Percentiles rank a stretch among this genome's conserved stretches.
These are phyloP conservation scores for Bauhinia variegata DNA, from an alignment of 306 rosid species.

Conservation along the genomic window DNA sequence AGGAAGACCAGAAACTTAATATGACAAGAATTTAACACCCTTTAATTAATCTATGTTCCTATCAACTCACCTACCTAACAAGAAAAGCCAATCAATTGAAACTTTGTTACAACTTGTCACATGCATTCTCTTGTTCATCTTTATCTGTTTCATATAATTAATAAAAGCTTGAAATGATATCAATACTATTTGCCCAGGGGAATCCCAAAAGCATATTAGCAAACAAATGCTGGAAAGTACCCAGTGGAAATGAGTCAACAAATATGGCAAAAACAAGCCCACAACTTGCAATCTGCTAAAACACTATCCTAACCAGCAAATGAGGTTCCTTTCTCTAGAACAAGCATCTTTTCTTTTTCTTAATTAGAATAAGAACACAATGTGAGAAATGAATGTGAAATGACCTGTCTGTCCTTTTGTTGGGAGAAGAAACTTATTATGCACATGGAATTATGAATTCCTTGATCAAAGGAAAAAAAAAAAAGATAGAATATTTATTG, in stretches of 20 bases:
- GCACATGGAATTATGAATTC: slow-evolving; percentile 44
- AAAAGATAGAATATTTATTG: slow-evolving; percentile 41
- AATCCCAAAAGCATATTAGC: slow-evolving; percentile 29
- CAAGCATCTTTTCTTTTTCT: slow-evolving; percentile 32
- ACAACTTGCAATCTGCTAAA: slow-evolving; percentile 20
- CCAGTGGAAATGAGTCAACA: slow-evolving; percentile 13
- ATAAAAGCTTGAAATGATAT: neutral
- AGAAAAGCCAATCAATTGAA: too few species aligned
- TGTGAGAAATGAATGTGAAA: slow-evolving; percentile 42
- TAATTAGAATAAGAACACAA: slow-evolving; percentile 35
- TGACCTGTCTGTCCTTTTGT: slow-evolving; percentile 39
- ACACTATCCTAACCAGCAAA: slow-evolving; percentile 34
- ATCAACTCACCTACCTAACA: too few species aligned
- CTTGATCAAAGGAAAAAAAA: slow-evolving; percentile 3
- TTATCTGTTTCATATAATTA: slow-evolving; percentile 5
- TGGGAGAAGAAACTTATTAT: slow-evolving; percentile 32
- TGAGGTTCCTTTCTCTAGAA: slow-evolving; percentile 41
- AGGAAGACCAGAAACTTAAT: too few species aligned
- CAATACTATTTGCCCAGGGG: slow-evolving; percentile 23
- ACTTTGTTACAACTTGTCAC: too few species aligned
- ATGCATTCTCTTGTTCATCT: neutral
- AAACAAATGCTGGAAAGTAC: slow-evolving; percentile 6
- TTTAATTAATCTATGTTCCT: too few species aligned
- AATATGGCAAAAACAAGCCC: slow-evolving; percentile 25
- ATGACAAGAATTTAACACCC: too few species aligned